Percentiles rank a stretch among this genome's conserved stretches.
These are phyloP conservation scores for Rhytidiadelphus loreus DNA, from an alignment of 225 moss, liverwort and hornwort genomes.

Conservation along the genomic window DNA sequence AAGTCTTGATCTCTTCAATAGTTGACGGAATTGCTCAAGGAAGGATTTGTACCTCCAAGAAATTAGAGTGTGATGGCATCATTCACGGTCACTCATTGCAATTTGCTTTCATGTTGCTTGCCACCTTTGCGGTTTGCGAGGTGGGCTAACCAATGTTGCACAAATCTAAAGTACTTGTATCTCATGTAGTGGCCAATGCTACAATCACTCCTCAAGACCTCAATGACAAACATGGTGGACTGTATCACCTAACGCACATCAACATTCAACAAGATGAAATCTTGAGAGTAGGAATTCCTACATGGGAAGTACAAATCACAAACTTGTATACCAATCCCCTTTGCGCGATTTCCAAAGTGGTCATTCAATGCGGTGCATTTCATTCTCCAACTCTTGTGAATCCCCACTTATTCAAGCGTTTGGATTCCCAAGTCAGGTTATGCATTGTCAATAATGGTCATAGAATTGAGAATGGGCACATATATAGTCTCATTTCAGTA, in stretches of 20 bases:
- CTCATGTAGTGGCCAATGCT: too few species aligned
- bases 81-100: background rate
- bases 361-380: background rate
- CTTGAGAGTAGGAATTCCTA: background rate
- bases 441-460: slow-evolving; percentile 3
- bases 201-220: background rate
- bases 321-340: background rate
- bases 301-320: background rate
- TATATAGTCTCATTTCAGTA: background rate
- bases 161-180: background rate
- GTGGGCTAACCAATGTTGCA: background rate
- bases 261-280: background rate
- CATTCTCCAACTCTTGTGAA: background rate
- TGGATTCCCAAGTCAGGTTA: background rate
- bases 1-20: background rate
- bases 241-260: background rate
- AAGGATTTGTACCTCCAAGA: background rate
- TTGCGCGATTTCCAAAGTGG: background rate
- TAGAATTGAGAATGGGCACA: background rate
- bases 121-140: background rate
- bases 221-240: background rate
- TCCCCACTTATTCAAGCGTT: background rate
- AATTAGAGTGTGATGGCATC: background rate
- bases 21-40: background rate
- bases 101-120: background rate